These are phyloP conservation scores for Nemophila menziesii DNA, from an alignment of 257 asterid species.

Conservation along the genomic window DNA sequence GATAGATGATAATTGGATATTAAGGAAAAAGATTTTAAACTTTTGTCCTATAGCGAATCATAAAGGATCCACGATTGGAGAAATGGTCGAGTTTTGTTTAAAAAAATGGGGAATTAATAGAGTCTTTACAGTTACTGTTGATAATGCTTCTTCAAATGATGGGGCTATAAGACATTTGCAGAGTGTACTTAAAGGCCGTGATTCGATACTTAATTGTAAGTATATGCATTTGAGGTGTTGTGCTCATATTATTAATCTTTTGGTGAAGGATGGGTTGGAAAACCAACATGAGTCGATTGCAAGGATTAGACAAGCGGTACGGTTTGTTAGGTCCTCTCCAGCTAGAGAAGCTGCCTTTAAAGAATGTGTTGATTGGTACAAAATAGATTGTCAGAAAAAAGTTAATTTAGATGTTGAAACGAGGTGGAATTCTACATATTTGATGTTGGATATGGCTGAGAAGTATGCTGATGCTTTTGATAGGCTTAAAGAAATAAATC, in stretches of 20 bases:
- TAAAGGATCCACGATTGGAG: not conserved
- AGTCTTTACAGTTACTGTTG: not conserved
- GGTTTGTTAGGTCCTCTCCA: not conserved
- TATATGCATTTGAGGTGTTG: conserved; percentile 1
- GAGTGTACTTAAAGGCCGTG: not conserved
- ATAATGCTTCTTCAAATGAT: conserved; percentile 5
- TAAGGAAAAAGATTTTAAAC: not conserved
- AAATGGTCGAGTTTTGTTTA: not conserved
- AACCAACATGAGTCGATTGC: not conserved
- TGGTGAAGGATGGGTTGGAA: too few species aligned
- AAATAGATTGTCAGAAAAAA: too few species aligned
- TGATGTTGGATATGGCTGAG: conserved; percentile 4
- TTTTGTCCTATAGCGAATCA: not conserved
- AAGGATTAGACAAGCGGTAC: not conserved
- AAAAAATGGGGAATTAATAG: not conserved
- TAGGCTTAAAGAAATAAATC: not conserved
- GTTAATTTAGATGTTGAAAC: not conserved
- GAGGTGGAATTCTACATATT: conserved; percentile 7
- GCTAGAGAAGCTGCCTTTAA: not conserved
- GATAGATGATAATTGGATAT: not conserved
- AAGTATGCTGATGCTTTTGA: conserved; percentile 8
- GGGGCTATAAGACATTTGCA: not conserved
- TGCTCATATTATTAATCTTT: conserved; percentile 1
- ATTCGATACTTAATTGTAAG: too few species aligned
- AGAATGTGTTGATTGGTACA: not conserved